Percentiles rank a stretch among this genome's conserved stretches.
phyloP scores from a whole-genome alignment of 2,329 filamentous ascomycete genomes.

The Cladosporium sphaerospermum region DNA sequence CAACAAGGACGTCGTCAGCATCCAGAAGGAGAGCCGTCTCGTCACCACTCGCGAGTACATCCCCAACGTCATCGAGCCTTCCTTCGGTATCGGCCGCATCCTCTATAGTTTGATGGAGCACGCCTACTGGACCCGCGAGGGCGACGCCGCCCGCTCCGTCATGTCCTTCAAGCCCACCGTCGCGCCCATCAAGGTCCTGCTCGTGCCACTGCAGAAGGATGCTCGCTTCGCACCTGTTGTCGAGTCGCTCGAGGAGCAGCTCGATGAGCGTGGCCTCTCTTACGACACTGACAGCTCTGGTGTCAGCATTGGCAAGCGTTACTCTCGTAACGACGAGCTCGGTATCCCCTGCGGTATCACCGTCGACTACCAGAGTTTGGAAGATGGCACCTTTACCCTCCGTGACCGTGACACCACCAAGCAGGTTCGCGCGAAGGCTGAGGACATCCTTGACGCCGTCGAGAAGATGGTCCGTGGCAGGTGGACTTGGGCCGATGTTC shows the following conservation, averaged over 20 bases:
- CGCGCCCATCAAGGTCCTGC: slow-evolving; percentile 90
- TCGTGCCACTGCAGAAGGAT: slow-evolving; percentile 82
- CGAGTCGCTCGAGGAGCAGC: slow-evolving; percentile 64
- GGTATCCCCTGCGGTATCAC: slow-evolving; percentile 92
- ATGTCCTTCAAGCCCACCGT: slow-evolving; percentile 69
- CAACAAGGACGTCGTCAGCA: slow-evolving; percentile 69
- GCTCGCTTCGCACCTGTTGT: slow-evolving; percentile 73
- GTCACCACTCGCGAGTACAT: slow-evolving; percentile 87
- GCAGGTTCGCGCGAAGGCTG: slow-evolving; percentile 79
- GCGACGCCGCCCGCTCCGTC: slow-evolving; percentile 77
- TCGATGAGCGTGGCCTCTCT: slow-evolving; percentile 70
- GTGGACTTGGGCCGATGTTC: slow-evolving; percentile 64
- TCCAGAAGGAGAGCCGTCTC: slow-evolving; percentile 75
- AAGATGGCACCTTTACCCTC: slow-evolving; percentile 80
- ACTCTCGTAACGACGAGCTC: slow-evolving; percentile 89
- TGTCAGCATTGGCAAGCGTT: slow-evolving; percentile 90
- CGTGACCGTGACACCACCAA: slow-evolving; percentile 85
- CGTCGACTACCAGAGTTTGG: slow-evolving; percentile 88
- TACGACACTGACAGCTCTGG: slow-evolving; percentile 85
- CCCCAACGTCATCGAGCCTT: slow-evolving; percentile 82
- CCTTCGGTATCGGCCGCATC: slow-evolving; percentile 93
- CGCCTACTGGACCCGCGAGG: slow-evolving; percentile 84
- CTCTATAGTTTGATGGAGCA: slow-evolving; percentile 92
- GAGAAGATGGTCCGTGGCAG: slow-evolving; percentile 56
- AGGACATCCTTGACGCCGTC: slow-evolving; percentile 71